Conservation (phyloP, 352 stramenopile species). For the Pythium aquatile region DNA sequence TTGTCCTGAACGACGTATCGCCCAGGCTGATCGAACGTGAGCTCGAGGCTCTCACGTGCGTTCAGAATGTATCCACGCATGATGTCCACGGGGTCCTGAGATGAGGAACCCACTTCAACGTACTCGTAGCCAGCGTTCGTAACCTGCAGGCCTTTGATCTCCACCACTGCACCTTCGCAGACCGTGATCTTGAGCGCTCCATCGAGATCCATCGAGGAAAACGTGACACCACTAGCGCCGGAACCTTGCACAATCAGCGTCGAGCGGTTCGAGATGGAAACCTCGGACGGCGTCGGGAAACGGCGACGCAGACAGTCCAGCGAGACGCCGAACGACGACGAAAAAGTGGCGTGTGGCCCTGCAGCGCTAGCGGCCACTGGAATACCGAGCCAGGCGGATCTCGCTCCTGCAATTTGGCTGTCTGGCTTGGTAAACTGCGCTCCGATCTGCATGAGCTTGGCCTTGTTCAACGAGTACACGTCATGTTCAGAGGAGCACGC, state of each 20-base stretch:
- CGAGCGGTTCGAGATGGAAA: slow-evolving; percentile 50
- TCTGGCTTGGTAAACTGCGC: neutral
- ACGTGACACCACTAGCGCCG: slow-evolving; percentile 29
- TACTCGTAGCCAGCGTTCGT: slow-evolving; percentile 56
- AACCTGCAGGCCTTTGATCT: slow-evolving; percentile 39
- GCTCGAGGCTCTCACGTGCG: slow-evolving; percentile 36
- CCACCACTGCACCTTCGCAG: slow-evolving; percentile 42
- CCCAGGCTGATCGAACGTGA: slow-evolving; percentile 45
- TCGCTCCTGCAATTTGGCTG: slow-evolving; percentile 15
- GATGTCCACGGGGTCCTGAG: slow-evolving; percentile 33
- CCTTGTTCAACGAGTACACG: slow-evolving; percentile 46
- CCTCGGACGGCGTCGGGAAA: slow-evolving; percentile 10
- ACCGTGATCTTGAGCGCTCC: slow-evolving; percentile 49
- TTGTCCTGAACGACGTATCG: slow-evolving; percentile 45
- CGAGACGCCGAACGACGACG: slow-evolving; percentile 27
- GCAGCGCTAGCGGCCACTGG: slow-evolving; percentile 29
- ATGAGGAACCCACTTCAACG: slow-evolving; percentile 1
- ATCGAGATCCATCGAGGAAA: slow-evolving; percentile 44
- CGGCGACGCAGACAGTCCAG: slow-evolving; percentile 2
- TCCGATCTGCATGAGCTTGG: slow-evolving; percentile 35
- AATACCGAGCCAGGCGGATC: slow-evolving; percentile 47
- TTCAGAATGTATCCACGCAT: slow-evolving; percentile 62
- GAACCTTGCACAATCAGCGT: slow-evolving; percentile 52
- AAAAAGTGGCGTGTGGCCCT: slow-evolving; percentile 49
- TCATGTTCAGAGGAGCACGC: slow-evolving; percentile 67